phyloP scores from a whole-genome alignment of 2,329 filamentous ascomycete genomes.

The Aspergillus sp. region DNA sequence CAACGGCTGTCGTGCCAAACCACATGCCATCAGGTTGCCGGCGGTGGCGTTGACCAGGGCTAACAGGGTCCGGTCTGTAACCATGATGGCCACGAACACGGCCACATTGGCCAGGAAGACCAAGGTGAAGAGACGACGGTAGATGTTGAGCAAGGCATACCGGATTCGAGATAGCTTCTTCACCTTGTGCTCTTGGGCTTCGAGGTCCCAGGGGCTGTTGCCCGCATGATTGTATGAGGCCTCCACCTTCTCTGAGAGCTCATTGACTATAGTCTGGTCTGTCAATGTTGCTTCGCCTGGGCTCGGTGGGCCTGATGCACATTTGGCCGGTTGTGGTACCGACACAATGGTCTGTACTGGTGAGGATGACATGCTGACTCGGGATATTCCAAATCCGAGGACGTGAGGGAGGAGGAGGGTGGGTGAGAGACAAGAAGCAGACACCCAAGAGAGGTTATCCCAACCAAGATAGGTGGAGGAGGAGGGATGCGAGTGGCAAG shows the following conservation, averaged over 20 bases:
- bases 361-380: conserved; percentile 18
- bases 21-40: conserved; percentile 50
- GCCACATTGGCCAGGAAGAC: conserved; percentile 44
- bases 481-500: background rate
- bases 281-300: conserved; percentile 25
- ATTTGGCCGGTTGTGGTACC: conserved; percentile 22
- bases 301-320: conserved; percentile 13
- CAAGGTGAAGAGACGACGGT: conserved; percentile 47
- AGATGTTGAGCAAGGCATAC: conserved; percentile 43
- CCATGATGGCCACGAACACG: conserved; percentile 41
- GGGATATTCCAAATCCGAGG: background rate
- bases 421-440: background rate
- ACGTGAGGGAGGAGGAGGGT: background rate
- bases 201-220: conserved; percentile 28
- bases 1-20: conserved; percentile 55
- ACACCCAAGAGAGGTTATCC: too few species aligned
- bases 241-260: conserved; percentile 22
- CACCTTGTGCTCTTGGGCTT: conserved; percentile 29
- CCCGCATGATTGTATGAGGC: conserved; percentile 13
- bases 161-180: conserved; percentile 35
- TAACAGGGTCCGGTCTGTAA: conserved; percentile 37
- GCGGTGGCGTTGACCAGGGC: conserved; percentile 47
- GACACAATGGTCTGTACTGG: conserved; percentile 18
- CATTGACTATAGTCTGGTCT: conserved; percentile 17
- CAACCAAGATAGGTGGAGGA: background rate